Conservation (phyloP, 2,329 filamentous ascomycete genomes). For the Pezicula carpinea region DNA sequence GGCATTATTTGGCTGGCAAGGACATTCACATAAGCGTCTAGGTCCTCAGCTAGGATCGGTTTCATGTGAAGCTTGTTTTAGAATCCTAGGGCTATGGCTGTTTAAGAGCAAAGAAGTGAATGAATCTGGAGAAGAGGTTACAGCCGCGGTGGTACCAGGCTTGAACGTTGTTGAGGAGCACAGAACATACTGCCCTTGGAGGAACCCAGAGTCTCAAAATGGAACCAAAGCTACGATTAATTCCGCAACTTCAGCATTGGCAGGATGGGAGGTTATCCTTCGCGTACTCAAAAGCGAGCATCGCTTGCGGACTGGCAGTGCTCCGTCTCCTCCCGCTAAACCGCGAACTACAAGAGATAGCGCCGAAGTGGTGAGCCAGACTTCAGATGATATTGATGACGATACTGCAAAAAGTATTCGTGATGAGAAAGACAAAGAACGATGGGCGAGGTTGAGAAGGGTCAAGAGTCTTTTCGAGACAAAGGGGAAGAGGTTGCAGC, state of each 20-base stretch:
- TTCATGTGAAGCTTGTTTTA: conserved; percentile 77
- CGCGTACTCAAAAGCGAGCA: conserved; percentile 55
- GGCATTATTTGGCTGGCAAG: conserved; percentile 73
- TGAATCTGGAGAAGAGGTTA: conserved; percentile 44
- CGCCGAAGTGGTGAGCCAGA: conserved; percentile 5
- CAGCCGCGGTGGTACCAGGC: conserved; percentile 55
- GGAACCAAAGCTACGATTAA: conserved; percentile 25
- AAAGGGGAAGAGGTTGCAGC: conserved; percentile 48
- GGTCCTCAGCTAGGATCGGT: conserved; percentile 37
- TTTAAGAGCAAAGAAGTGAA: conserved; percentile 73
- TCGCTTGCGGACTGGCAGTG: conserved; percentile 14
- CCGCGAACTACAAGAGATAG: conserved; percentile 3
- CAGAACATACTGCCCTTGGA: conserved; percentile 81
- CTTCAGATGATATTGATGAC: conserved; percentile 21
- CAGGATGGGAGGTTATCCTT: conserved; percentile 52
- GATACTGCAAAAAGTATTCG: conserved; percentile 35
- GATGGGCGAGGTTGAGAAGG: conserved; percentile 65
- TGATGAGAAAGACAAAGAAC: conserved; percentile 63
- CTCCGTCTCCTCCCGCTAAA: conserved; percentile 3
- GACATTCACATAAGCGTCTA: conserved; percentile 29
- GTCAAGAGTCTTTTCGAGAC: conserved; percentile 69
- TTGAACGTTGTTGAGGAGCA: conserved; percentile 70
- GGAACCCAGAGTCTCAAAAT: conserved; percentile 59
- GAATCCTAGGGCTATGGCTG: conserved; percentile 89
- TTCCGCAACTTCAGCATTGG: conserved; percentile 27